Base-by-base conservation (phyloP, 2,329 filamentous ascomycete genomes). In the Beauveria australis region DNA sequence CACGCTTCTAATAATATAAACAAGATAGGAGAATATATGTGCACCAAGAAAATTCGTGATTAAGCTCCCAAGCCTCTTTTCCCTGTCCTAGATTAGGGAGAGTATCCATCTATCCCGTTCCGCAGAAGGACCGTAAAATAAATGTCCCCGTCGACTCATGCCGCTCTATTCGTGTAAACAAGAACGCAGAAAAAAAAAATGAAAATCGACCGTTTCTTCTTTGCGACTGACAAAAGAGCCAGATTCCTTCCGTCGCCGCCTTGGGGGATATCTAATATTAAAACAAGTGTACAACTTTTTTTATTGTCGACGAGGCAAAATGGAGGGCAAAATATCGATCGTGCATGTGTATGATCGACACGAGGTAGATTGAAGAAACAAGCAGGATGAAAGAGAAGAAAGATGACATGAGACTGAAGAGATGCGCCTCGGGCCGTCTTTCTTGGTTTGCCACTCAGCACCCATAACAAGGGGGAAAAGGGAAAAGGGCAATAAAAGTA, bases 141-240 rank as follows among this genome's bases (percentile, higher is more conserved):
- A 19, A 7, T 14, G 12, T 47, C 14, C 19, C 24, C 53, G 46
- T 55, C 41, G 44, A 41, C 53, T 49, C 44, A 40, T 62, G 58
- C 52, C 59, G 52, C 46, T 59, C 37, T 59, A 44, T 61, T 62
- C 52, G 48, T 44, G 60, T 61, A 66, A 57, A 18, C 46, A 53
- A 55, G 48, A 63, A 46, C 44, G 10, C n/a, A 46, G 19, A 46
- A 43, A 16, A 55, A 16, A 55, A 61, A 61, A 53, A 53, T 14
- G 28, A 46, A 44, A 51, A 19, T 5, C 33, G 22, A 59, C 47
- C 33, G 33, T 24, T 51, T 40, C 47, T 22, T 53, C 24, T 40
- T 53, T 46, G 16, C 12, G 10, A 40, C 28, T 26, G 41, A 7
- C 44, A 40, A 69, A 63, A 22, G 16, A 24, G 16, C 51, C 24